Conservation (phyloP, 2,329 filamentous ascomycete genomes). For the Colletotrichum magnum region DNA sequence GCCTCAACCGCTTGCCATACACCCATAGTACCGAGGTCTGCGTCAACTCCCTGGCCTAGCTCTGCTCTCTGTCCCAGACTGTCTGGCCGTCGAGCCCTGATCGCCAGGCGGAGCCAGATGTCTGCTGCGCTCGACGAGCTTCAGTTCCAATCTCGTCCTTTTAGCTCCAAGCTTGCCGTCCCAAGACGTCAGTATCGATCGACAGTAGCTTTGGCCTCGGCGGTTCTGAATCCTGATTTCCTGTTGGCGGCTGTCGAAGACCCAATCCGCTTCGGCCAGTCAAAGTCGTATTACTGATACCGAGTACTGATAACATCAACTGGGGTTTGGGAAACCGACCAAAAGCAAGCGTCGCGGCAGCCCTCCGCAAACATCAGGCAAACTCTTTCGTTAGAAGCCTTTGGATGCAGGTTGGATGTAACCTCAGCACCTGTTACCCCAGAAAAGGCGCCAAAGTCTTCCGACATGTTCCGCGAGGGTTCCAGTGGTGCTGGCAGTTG, state of each 20-base stretch:
- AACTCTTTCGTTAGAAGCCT: conserved; percentile 27
- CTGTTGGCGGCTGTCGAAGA: conserved; percentile 13
- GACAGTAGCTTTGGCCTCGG: conserved; percentile 12
- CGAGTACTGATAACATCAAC: background rate
- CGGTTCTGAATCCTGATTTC: background rate
- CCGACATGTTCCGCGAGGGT: conserved; percentile 17
- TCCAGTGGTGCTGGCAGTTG: conserved; percentile 1
- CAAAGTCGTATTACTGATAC: conserved; percentile 1
- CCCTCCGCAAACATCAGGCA: conserved; percentile 25
- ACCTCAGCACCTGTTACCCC: conserved; percentile 21
- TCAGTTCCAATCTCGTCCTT: background rate
- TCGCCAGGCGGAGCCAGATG: conserved; percentile 25
- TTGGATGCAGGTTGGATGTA: conserved; percentile 26
- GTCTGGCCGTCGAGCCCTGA: conserved; percentile 1
- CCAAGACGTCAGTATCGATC: conserved; percentile 19
- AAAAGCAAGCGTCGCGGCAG: conserved; percentile 17
- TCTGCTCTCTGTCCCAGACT: conserved; percentile 5
- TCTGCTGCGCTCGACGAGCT: background rate
- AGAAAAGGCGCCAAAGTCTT: conserved; percentile 6
- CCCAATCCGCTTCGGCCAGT: background rate
- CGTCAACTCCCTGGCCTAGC: conserved; percentile 11
- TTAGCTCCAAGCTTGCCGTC: conserved; percentile 25
- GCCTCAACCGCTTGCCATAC: background rate
- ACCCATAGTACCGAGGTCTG: background rate
- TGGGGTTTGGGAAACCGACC: conserved; percentile 10